Base-by-base conservation (phyloP, 2,329 filamentous ascomycete genomes). In the Tolypocladium amazonense region DNA sequence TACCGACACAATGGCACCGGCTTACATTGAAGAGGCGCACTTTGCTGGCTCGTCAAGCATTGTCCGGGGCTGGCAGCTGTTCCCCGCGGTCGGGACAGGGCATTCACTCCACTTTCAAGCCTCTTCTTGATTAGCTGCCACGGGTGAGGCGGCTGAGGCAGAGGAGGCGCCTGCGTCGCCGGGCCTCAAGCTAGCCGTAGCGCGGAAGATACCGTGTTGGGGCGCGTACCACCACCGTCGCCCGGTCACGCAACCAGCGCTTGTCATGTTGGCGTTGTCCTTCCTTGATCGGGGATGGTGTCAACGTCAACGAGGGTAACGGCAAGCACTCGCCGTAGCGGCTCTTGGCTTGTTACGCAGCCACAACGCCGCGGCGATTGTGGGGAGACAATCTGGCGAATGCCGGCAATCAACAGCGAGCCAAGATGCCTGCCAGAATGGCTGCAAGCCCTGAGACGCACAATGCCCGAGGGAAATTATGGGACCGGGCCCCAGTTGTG, bases 171-270 rank as follows among this genome's bases (percentile, higher is more conserved):
- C 57, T 9, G 35, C 18, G 45, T 23, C 45, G 56, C 52, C 14
- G 6, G 33, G 25, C 20, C 39, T 56, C 38, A 15, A 35, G 35
- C 35, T 38, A 35, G 18, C 57, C 57, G 39, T 39, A 43, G 33
- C 38, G 54, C 59, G 59, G 59, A 59, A 61, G 53, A 61, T 59
- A 59, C 59, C 59, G 56, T 50, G 23, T 15, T 30, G 25, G 39
- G n/a, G 25, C 23, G 30, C 11, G 41, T 57, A 58, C 35, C 9
- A 35, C 57, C 56, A 47, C 59, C 53, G 59, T 61, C 59, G 59
- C 59, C 57, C 54, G 57, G 38, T 50, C 25, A 45, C 52, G 38
- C 56, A 50, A 30, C 41, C 20, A 25, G 41, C 41, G 41, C 41
- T 57, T 57, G 56, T 57, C 35, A 56, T 56, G 47, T 35, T 14